Base-by-base conservation (phyloP, 2,329 filamentous ascomycete genomes). In the Orbilia oligospora region DNA sequence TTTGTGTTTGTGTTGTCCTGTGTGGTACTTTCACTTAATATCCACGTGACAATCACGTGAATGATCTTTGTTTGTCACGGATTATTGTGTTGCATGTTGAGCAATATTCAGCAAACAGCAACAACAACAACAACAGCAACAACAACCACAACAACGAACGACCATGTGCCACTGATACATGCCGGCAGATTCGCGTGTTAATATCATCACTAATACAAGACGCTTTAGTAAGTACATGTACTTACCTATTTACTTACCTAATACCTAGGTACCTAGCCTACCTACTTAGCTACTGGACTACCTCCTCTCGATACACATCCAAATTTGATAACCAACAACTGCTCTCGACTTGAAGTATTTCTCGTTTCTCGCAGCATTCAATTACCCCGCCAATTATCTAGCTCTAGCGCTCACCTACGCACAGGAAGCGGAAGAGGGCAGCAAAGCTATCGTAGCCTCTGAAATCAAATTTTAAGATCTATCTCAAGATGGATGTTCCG, bases 401-500 rank as follows among this genome's bases (percentile, higher is more conserved):
- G 22, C n/a, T n/a, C n/a, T n/a, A n/a, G n/a, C n/a, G n/a, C n/a
- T 20, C 6, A 14, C 36, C 56, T 14, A 5, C 56, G 30, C 51
- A 33, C 4, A 5, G 20, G 51, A 2, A 48, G 46, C n/a, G n/a
- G 46, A 30, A 30, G 22, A 30, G n/a, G 22, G 30, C 9, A 30
- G 16, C 20, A n/a, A 30, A 27, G 27, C 27, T 36, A 41, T n/a
- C 18, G 1, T 16, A 38, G 27, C 24, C 6, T 14, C 22, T 16
- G n/a, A 22, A 36, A 33, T 9, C 61, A 44, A 44, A 8, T 20
- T n/a, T 14, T 14, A 27, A 5, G 9, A 44, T n/a, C 20, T 44
- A 27, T 18, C 16, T 46, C 8, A 65, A 12, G 5, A 76, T 76
- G 72, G 72, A 76, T 33, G 30, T 76, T 12, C 72, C 72, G 49